phyloP scores from a whole-genome alignment of 805 yeast genomes.

The Metschnikowia colocasiae region DNA sequence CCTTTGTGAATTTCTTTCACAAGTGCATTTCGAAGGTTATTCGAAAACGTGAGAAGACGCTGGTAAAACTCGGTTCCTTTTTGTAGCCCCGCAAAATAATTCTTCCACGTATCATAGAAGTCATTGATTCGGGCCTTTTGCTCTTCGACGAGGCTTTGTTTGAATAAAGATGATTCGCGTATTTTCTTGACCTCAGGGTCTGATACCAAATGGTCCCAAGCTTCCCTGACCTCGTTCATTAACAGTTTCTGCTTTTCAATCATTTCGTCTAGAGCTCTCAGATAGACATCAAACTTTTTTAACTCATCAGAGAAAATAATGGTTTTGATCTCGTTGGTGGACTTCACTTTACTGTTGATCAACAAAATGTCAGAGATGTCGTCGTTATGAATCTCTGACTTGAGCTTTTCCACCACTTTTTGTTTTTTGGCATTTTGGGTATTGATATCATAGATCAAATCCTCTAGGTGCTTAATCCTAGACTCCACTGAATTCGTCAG shows the following conservation, averaged over 20 bases:
- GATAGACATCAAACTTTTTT: constrained; percentile 68
- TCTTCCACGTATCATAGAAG: constrained; percentile 56
- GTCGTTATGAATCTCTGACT: constrained; percentile 68
- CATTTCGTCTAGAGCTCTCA: constrained; percentile 62
- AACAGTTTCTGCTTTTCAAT: constrained; percentile 60
- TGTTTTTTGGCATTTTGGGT: constrained; percentile 61
- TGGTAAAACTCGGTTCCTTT: constrained; percentile 66
- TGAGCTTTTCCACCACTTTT: constrained; percentile 59
- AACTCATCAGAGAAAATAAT: constrained; percentile 65
- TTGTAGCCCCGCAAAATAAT: constrained; percentile 52
- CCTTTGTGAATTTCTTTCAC: constrained; percentile 18
- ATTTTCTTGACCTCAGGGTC: constrained; percentile 36
- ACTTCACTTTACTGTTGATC: constrained; percentile 53
- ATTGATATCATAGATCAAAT: constrained; percentile 57
- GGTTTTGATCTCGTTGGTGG: constrained; percentile 54
- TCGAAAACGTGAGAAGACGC: constrained; percentile 40
- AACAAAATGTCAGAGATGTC: constrained; percentile 78
- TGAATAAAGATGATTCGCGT: constrained; percentile 42
- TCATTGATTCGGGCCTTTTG: constrained; percentile 35
- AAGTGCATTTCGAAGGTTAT: constrained; percentile 20
- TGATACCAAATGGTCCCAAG: constrained; percentile 28
- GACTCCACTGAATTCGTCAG: constrained; percentile 24
- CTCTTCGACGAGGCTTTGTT: constrained; percentile 28
- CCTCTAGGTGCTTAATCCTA: constrained; percentile 50
- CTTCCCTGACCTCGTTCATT: constrained; percentile 28